Base-by-base conservation (phyloP, 352 stramenopile species). In the Globisporangium cederbergense region DNA sequence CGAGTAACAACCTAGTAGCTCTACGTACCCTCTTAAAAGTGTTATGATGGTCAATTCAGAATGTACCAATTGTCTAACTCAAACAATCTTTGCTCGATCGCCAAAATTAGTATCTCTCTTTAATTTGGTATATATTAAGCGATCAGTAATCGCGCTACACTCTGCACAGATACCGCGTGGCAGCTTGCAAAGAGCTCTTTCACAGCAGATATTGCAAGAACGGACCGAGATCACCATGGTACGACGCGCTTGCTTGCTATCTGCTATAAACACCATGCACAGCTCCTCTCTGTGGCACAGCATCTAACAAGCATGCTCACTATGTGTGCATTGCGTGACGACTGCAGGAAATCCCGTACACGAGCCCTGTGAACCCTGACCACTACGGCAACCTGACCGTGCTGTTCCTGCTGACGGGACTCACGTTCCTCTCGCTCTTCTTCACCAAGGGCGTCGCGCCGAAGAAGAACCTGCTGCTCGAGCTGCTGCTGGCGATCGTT, bases 401-500 rank as follows among this genome's bases (percentile, higher is more conserved):
- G 51, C 58, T 66, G 60, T 70, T 93, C 58, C 67, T 89, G 40
- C 69, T 93, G 42, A 72, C 73, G n/a, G 87, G 87, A 3, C 71
- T 95, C n/a, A 74, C 83, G 22, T 83, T 91, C 71, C 86, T 93
- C 74, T 72, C 87, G 68, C 64, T 88, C 57, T 95, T 93, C 67
- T 95, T 95, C 78, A 93, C 79, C 49, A 84, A 79, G 49, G 85
- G 73, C 28, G 77, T 93, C 30, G 71, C 81, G 10, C 78, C 81
- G 25, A 82, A 91, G 75, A 95, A 95, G 74, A 93, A 91, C 65
- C 66, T 85, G 20, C 30, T 87, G 28, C 62, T 81, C n/a, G 87
- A 95, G 72, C 60, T 93, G 43, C 60, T 86, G 30, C 61, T 92
- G 43, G 83, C 85, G 9, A 62, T 90, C 53, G 76, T 93, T 55